Evolutionary conservation across 805 yeast species (phyloP).

Genomic region (Ogataea pignaliae): DNA sequence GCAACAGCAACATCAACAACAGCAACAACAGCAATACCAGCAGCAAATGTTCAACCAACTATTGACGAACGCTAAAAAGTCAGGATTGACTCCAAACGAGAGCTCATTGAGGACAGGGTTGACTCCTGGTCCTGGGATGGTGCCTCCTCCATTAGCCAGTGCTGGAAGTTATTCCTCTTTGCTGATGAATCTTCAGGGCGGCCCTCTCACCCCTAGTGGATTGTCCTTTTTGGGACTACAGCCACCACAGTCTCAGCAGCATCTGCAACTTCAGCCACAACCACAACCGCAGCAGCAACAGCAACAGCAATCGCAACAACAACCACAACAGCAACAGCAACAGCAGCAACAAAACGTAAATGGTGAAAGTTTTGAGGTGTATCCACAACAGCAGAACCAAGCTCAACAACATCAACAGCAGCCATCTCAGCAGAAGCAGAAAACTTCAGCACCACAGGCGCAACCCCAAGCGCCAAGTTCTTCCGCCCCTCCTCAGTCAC

Average conservation of each 20-base stretch:
- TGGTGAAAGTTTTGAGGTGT: not conserved
- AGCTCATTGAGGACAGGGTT: constrained; percentile 66
- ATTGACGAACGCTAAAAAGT: constrained; percentile 31
- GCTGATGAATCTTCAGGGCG: constrained; percentile 20
- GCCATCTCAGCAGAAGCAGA: not conserved
- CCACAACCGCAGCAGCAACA: not conserved
- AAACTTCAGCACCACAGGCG: not conserved
- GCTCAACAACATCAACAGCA: not conserved
- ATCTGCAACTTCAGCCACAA: not conserved
- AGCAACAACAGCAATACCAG: constrained; percentile 11
- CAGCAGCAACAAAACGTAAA: constrained; percentile 1
- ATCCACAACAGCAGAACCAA: not conserved
- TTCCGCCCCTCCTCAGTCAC: too few species aligned
- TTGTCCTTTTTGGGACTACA: constrained; percentile 17
- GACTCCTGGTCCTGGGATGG: constrained; percentile 56
- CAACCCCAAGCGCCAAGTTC: too few species aligned
- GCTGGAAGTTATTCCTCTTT: constrained; percentile 17
- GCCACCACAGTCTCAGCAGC: not conserved
- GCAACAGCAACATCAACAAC: constrained; percentile 9
- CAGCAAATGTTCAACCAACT: constrained; percentile 21
- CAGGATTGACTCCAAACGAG: constrained; percentile 77
- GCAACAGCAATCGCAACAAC: not conserved
- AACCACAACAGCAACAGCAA: not conserved
- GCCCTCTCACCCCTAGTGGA: constrained; percentile 23
- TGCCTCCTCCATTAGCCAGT: constrained; percentile 20